These are phyloP conservation scores for Cardiosporidium cionae DNA, from an alignment of 169 alveolate species.

Conservation along the genomic window DNA sequence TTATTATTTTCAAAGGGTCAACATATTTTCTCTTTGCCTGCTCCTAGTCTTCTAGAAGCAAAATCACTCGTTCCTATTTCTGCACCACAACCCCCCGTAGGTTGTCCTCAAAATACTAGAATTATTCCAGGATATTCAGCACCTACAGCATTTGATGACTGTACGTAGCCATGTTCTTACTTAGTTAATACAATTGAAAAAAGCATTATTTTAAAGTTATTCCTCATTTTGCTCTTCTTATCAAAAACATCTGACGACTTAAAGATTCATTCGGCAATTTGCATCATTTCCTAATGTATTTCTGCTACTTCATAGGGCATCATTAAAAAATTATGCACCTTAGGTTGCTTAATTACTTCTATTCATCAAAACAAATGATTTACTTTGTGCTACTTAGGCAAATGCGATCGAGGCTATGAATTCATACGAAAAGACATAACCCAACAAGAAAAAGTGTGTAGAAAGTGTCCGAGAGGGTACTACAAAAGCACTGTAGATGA, in stretches of 20 bases:
- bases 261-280: not conserved
- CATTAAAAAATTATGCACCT: not conserved
- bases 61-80: constrained; percentile 16
- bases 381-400: constrained; percentile 2
- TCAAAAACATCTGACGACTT: not conserved
- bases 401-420: constrained; percentile 64
- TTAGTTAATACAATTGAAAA: not conserved
- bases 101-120: constrained; percentile 56
- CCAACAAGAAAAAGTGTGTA: constrained; percentile 39
- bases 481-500: constrained; percentile 66
- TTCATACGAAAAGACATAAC: constrained; percentile 22
- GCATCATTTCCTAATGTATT: not conserved
- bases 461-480: constrained; percentile 59
- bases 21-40: constrained; percentile 4
- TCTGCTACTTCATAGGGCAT: not conserved
- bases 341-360: not conserved
- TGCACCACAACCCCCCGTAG: constrained; percentile 21
- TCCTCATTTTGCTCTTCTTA: not conserved
- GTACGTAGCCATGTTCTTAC: constrained; percentile 13
- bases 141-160: constrained; percentile 53
- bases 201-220: not conserved
- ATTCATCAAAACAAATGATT: not conserved
- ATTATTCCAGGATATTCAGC: constrained; percentile 66
- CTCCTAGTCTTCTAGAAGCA: constrained; percentile 3
- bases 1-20: not conserved